Base-by-base conservation (phyloP, 371 early-diverging fungal species). In the Mucor lusitanicus region DNA sequence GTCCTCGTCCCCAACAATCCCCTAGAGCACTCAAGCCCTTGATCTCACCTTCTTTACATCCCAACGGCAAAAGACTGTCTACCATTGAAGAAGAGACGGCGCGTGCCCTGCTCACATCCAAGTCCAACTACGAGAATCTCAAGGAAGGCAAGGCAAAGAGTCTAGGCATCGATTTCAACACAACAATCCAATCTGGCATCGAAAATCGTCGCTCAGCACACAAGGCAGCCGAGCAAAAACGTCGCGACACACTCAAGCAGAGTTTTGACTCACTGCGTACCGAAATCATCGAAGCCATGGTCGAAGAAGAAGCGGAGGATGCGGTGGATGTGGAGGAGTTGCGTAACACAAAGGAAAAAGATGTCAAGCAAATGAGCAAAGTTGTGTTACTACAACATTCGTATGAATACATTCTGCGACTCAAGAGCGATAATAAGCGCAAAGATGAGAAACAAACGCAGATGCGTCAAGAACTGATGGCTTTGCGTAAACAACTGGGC, bases 161-260 rank as follows among this genome's bases (percentile, higher is more conserved):
- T 2, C 76, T 94, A 8, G 93, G 95, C 0, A 85, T 94, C 19
- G 85, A 83, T 23, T 92, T 91, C 76, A 81, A 83, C 19, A 81
- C 83, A 5, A 88, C 89, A 58, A 85, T 92, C 40, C 88, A 91
- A 56, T 88, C 89, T 0, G 90, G 91, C 2, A 84, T 93, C 55
- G 92, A 93, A 72, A 85, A 86, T 15, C 85, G 94, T 3, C 85
- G 90, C 13, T 90, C 91, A 9, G 89, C 88, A 6, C 97, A 97
- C 78, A 95, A 96, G 71, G 92, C 91, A 17, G 97, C 97, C 3
- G 97, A 97, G 71, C 97, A 97, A 74, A 91, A 91, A 69, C 89
- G 97, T n/a, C 82, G 97, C n/a, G 95, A 95, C 69, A 89, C 91
- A 28, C 78, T 96, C 21, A 95, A 95, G 64, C 81, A 90, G 44